Conservation (phyloP, 805 yeast genomes). For the Teunomyces funiuensis region DNA sequence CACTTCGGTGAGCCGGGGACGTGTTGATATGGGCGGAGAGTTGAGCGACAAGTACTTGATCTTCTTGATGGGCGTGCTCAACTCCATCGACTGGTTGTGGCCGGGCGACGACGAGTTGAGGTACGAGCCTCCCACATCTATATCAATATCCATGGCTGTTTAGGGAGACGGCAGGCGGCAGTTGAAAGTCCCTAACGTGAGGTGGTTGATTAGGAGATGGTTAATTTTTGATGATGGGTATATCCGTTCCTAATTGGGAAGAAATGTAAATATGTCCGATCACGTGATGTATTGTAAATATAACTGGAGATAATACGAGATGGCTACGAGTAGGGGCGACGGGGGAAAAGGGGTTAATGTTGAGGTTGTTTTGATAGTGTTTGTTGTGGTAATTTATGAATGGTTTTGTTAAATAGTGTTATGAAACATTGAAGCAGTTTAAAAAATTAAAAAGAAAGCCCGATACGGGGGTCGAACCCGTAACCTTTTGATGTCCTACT, state of each 20-base stretch:
- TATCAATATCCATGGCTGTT: slow-evolving; percentile 1
- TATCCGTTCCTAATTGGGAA: slow-evolving; percentile 3
- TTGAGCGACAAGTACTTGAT: slow-evolving; percentile 31
- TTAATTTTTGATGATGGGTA: slow-evolving; percentile 4
- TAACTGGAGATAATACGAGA: too few species aligned
- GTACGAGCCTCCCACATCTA: slow-evolving; percentile 1
- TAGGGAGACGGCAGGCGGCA: neutral
- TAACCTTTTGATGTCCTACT: slow-evolving; percentile 4
- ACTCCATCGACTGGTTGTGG: slow-evolving; percentile 14
- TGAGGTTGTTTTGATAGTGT: neutral
- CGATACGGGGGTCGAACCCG: slow-evolving; percentile 7
- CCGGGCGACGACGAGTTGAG: slow-evolving; percentile 3
- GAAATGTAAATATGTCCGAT: slow-evolving; percentile 2
- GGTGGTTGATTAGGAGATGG: neutral
- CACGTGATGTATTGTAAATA: too few species aligned
- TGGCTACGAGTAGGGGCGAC: too few species aligned
- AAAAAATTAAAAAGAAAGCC: slow-evolving; percentile 1
- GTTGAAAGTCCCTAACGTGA: too few species aligned
- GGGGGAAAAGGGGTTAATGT: neutral
- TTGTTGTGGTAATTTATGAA: neutral
- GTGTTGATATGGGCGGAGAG: slow-evolving; percentile 24
- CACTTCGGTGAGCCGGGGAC: slow-evolving; percentile 6
- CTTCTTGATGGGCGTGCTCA: slow-evolving; percentile 42
- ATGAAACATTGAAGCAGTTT: neutral
- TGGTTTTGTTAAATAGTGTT: neutral